Evolutionary conservation across 768 basidiomycete species (phyloP).

Genomic region (Clathrus columnatus): DNA sequence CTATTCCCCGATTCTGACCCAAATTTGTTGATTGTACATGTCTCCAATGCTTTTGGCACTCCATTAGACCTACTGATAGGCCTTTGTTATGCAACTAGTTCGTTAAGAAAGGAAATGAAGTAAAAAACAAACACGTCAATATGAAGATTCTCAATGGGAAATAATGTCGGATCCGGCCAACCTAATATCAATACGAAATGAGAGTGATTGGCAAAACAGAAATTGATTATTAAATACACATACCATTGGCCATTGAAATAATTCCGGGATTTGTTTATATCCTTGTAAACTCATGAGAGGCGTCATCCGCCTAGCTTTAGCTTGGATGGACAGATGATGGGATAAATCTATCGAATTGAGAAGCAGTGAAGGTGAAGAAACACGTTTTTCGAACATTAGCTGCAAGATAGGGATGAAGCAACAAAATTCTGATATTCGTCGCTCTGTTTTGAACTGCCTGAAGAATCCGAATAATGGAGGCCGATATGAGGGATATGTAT

Average conservation of each 20-base stretch:
- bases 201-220: constrained; percentile 3
- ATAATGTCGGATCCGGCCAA: constrained; percentile 57
- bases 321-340: constrained; percentile 57
- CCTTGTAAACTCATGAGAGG: constrained; percentile 62
- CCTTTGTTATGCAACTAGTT: constrained; percentile 18
- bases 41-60: constrained; percentile 31
- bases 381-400: neutral
- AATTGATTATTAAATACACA: constrained; percentile 15
- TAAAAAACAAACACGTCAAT: constrained; percentile 44
- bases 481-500: no score
- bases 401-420: no score
- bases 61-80: constrained; percentile 36
- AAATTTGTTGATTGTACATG: constrained; percentile 56
- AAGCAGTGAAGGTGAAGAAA: constrained; percentile 10
- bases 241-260: constrained; percentile 61
- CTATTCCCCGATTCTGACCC: constrained; percentile 30
- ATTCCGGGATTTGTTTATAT: constrained; percentile 46
- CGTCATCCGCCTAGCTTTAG: constrained; percentile 39
- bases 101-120: constrained; percentile 42
- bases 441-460: no score
- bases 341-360: constrained; percentile 54
- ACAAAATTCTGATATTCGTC: no score
- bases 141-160: constrained; percentile 57
- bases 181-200: constrained; percentile 28
- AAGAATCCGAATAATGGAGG: no score